These are phyloP conservation scores for Myriosclerotinia duriaeana DNA, from an alignment of 2,329 filamentous ascomycete genomes.

Conservation along the genomic window DNA sequence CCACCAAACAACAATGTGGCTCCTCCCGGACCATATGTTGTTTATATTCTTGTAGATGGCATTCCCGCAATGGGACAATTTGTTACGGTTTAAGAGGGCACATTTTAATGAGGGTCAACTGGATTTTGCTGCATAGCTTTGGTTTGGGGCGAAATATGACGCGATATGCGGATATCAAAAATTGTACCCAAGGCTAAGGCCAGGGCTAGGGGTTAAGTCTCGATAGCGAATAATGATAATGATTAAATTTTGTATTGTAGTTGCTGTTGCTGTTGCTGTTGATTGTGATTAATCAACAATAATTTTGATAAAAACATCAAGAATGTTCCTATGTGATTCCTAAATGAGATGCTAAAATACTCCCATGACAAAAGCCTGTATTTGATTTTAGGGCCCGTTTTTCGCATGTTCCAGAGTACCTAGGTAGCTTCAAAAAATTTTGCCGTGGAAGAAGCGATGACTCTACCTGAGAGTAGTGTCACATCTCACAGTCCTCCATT, in stretches of 20 bases:
- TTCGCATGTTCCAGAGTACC: neutral
- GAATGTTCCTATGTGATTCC: neutral
- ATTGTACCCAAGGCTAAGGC: conserved; percentile 14
- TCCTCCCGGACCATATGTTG: conserved; percentile 59
- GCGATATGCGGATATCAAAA: conserved; percentile 6
- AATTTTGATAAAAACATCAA: neutral
- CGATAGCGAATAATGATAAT: conserved; percentile 21
- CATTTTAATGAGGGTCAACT: neutral
- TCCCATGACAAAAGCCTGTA: too few relatives aligned
- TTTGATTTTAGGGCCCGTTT: neutral
- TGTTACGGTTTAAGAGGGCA: conserved; percentile 30
- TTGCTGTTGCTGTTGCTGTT: neutral
- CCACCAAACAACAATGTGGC: conserved; percentile 56
- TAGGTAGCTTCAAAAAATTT: neutral
- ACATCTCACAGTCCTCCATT: neutral
- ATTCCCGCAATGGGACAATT: conserved; percentile 39
- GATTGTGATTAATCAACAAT: neutral
- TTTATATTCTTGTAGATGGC: conserved; percentile 52
- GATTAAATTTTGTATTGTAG: conserved; percentile 10
- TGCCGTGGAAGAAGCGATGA: conserved; percentile 1
- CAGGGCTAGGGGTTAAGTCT: conserved; percentile 11
- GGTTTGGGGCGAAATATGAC: conserved; percentile 10
- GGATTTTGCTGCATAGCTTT: conserved; percentile 10
- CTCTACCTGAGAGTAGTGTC: too few relatives aligned
- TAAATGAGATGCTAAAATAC: too few relatives aligned